Percentiles rank a stretch among this genome's conserved stretches.
phyloP scores from a whole-genome alignment of 805 yeast genomes.

The Candida silvatica region DNA sequence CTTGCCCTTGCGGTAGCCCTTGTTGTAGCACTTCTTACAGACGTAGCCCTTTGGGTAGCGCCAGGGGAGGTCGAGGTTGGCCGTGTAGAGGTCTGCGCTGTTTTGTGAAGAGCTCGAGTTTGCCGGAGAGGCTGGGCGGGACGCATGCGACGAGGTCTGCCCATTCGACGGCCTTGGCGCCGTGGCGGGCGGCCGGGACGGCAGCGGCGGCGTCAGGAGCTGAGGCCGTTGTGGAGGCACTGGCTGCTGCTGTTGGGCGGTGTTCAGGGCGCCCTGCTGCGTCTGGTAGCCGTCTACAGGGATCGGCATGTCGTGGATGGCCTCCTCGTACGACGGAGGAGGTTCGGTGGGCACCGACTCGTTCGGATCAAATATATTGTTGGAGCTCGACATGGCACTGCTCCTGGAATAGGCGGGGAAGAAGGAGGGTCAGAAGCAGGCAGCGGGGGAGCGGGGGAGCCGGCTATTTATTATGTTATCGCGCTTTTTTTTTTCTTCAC shows the following conservation, averaged over 20 bases:
- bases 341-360: slow-evolving; percentile 15
- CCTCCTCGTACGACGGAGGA: slow-evolving; percentile 44
- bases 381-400: not conserved
- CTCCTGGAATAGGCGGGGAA: too few species aligned
- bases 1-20: slow-evolving; percentile 59
- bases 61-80: slow-evolving; percentile 50
- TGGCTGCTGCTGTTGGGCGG: not conserved
- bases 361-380: slow-evolving; percentile 7
- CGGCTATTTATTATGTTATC: too few species aligned
- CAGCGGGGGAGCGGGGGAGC: too few species aligned
- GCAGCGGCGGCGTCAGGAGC: not conserved
- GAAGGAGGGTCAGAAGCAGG: too few species aligned
- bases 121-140: slow-evolving; percentile 5
- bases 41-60: slow-evolving; percentile 51
- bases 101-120: slow-evolving; percentile 1
- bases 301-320: slow-evolving; percentile 3
- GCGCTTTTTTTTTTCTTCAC: too few species aligned
- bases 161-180: not conserved
- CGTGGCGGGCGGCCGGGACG: slow-evolving; percentile 3
- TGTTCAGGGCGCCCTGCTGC: not conserved
- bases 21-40: slow-evolving; percentile 67
- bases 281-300: not conserved
- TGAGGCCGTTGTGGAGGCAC: slow-evolving; percentile 1
- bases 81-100: slow-evolving; percentile 31
- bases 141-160: not conserved